Percentiles rank a stretch among this genome's conserved stretches.
These are phyloP conservation scores for Dothidotthia symphoricarpi DNA, from an alignment of 2,329 filamentous ascomycete genomes.

Conservation along the genomic window DNA sequence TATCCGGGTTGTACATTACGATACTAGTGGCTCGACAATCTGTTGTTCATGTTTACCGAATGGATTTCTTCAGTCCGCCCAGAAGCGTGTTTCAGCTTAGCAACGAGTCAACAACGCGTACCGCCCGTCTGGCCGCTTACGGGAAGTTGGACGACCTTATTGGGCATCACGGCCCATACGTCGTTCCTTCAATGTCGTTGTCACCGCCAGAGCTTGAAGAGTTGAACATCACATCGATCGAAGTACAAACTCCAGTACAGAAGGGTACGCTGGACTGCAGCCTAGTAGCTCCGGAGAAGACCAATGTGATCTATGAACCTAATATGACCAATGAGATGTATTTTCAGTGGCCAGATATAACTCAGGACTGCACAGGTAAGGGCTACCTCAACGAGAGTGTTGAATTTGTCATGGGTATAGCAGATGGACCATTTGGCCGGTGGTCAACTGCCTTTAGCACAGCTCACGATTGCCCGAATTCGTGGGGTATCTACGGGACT, in stretches of 20 bases:
- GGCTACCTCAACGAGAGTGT: too few species aligned
- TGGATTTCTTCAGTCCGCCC: background rate
- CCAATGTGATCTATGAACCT: background rate
- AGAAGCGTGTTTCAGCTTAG: background rate
- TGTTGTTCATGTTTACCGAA: background rate
- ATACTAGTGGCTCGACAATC: background rate
- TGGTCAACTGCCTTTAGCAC: too few species aligned
- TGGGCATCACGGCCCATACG: background rate
- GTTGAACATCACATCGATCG: background rate
- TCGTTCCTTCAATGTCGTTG: background rate
- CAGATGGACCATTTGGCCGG: too few species aligned
- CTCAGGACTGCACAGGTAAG: too few species aligned
- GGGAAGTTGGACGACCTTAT: background rate
- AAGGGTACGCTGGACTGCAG: background rate
- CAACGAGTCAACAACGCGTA: background rate
- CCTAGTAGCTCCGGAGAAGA: background rate
- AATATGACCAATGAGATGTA: too few species aligned
- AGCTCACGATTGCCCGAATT: conserved; percentile 1
- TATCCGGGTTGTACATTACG: background rate
- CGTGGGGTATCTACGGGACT: conserved; percentile 1
- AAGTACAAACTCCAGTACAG: background rate
- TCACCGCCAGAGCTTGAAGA: background rate
- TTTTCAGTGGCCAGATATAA: too few species aligned
- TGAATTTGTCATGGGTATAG: too few species aligned
- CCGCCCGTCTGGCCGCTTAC: background rate